Percentiles rank a stretch among this genome's conserved stretches.
Conservation (phyloP, 2,329 filamentous ascomycete species). For the Chrysoporthe cubensis region DNA sequence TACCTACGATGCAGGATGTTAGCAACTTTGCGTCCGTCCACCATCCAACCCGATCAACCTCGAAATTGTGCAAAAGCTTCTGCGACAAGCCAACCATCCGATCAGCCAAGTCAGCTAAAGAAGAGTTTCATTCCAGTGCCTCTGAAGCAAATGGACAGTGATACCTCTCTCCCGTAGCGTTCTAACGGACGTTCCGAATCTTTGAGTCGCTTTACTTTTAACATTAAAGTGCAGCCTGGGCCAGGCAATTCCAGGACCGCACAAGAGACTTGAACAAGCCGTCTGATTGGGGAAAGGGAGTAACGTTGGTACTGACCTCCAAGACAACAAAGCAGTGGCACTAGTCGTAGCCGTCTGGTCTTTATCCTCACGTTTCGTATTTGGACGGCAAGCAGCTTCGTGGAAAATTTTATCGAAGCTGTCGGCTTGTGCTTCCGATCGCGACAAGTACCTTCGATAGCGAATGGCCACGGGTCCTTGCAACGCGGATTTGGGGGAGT, state of each 20-base stretch:
- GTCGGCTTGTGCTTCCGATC: not conserved
- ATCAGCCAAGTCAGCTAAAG: not conserved
- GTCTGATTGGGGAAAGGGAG: not conserved
- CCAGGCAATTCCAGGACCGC: not conserved
- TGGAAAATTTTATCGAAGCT: not conserved
- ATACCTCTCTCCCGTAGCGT: not conserved
- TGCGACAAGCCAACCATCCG: not conserved
- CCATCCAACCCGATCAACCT: not conserved
- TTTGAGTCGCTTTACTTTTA: not conserved
- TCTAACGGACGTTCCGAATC: not conserved
- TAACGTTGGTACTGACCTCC: not conserved
- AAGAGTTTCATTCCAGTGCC: not conserved
- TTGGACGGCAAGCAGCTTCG: not conserved
- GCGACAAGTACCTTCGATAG: not conserved
- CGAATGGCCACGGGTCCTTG: not conserved
- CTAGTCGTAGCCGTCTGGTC: not conserved
- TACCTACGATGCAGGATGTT: conserved; percentile 1
- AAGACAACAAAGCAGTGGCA: not conserved
- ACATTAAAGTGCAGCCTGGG: not conserved
- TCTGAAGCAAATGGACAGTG: not conserved
- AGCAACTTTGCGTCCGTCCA: not conserved
- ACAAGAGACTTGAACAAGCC: not conserved
- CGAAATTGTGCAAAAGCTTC: not conserved
- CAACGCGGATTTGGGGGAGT: not conserved
- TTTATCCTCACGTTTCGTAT: not conserved